Evolutionary conservation across 257 asterid genomes (phyloP), one percentile per base, ranked within the genome.

Genomic region (Forsythia suspensa): DNA sequence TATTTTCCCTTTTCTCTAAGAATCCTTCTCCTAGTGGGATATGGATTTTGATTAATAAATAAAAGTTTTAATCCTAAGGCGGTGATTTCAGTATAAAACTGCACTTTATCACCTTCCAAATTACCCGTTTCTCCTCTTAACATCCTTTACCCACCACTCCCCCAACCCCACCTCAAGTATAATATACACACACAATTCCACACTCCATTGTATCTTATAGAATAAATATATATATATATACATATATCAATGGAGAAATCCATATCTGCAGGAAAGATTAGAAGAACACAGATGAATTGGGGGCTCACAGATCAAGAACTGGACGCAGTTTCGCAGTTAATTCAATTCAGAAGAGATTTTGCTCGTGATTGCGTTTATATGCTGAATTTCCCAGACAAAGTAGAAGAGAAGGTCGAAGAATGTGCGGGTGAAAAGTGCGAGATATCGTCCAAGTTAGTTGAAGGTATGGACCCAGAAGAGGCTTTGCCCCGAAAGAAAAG

Each of bases 271-370:
- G 39, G 18, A n/a, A 57, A 63, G 70, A 11, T n/a, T 9, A 24
- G 69, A 72, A 76, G 42, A 73, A 55, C 72, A 48, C 76, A 76
- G 84, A 81, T 80, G 88, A 88, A 83, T 67, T 84, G 84, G 76
- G 80, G 82, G 61, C 89, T 91, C 16, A 80, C 92, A 3, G 83
- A 87, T 51, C 80, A 70, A 42, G 97, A 91, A 84, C 82, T 91
- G 80, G 90, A 90, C 83, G 97, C 94, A 34, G 95, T 89, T 41
- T 34, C 84, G 79, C 97, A 87, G 87, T 82, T 90, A 5, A 90
- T 90, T 72, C 91, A 88, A 75, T 92, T 91, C 39, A 83, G 93
- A 79, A 85, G 91, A 81, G 78, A 82, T 70, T 84, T 68, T 57
- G 10, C 34, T 51, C 38, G 37, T 21, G 3, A 63, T 63, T 4